Percentiles rank a stretch among this genome's conserved stretches.
Evolutionary conservation across 192 early-diverging fungal species (phyloP).

Genomic region (Linnemannia exigua): DNA sequence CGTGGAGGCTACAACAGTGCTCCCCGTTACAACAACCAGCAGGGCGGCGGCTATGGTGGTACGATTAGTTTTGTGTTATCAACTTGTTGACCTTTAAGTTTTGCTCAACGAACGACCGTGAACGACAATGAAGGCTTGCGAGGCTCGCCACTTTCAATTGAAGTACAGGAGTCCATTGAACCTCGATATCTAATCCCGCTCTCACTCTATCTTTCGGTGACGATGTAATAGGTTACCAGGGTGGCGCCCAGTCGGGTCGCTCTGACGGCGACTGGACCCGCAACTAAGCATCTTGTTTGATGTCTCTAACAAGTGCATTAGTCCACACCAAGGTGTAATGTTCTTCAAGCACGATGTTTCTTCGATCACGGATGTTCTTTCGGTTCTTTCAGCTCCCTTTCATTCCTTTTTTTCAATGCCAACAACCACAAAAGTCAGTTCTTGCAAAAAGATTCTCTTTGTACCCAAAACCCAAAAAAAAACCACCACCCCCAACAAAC

Average conservation of each 20-base stretch:
- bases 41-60: slow-evolving; percentile 7
- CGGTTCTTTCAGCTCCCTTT: neutral
- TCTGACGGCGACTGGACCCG: slow-evolving; percentile 46
- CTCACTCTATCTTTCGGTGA: neutral
- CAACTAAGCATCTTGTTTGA: slow-evolving; percentile 15
- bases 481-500: neutral
- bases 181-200: neutral
- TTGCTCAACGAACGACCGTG: neutral
- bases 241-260: slow-evolving; percentile 32
- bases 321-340: neutral
- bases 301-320: neutral
- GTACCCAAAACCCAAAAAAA: slow-evolving; percentile 8
- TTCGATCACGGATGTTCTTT: neutral
- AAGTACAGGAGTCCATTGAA: too few relatives aligned
- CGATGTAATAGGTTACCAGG: slow-evolving; percentile 7
- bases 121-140: too few relatives aligned
- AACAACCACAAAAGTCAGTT: slow-evolving; percentile 10
- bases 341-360: neutral
- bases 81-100: too few relatives aligned
- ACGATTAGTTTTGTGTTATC: neutral
- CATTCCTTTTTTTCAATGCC: neutral
- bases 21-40: slow-evolving; percentile 19
- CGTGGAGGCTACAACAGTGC: slow-evolving; percentile 42
- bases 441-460: slow-evolving; percentile 2
- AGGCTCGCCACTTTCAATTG: too few relatives aligned